These are phyloP conservation scores for Apostasia ramifera DNA, from an alignment of 106 monocot genomes.

Conservation along the genomic window DNA sequence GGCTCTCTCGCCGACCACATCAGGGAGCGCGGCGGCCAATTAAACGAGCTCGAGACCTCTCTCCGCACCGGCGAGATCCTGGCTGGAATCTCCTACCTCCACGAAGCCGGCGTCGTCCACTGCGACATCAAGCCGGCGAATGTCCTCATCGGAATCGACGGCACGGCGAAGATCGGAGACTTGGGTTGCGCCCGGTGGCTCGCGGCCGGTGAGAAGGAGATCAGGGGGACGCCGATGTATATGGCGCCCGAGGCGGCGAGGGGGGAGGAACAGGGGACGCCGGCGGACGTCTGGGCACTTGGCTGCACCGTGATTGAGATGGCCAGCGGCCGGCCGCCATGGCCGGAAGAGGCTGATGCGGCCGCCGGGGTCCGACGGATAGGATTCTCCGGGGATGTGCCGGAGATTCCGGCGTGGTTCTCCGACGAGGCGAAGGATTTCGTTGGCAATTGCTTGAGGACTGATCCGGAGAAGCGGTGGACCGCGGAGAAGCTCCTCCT, in stretches of 20 bases:
- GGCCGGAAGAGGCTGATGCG: slow-evolving; percentile 22
- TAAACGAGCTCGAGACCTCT: slow-evolving; percentile 23
- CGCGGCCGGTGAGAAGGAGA: neutral
- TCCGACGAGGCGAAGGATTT: slow-evolving; percentile 40
- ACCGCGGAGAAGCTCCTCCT: slow-evolving; percentile 40
- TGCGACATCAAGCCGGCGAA: slow-evolving; percentile 71
- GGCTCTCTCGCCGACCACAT: slow-evolving; percentile 54
- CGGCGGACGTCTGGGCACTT: slow-evolving; percentile 69
- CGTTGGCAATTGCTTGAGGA: slow-evolving; percentile 29
- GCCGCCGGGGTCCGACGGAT: slow-evolving; percentile 31
- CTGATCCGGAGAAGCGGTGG: slow-evolving; percentile 34
- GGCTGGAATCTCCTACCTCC: slow-evolving; percentile 40
- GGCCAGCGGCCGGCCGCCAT: slow-evolving; percentile 43
- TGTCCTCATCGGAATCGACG: slow-evolving; percentile 37
- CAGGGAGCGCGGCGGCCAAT: slow-evolving; percentile 13
- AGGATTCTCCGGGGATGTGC: slow-evolving; percentile 30
- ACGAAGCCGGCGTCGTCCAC: slow-evolving; percentile 43
- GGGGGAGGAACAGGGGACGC: slow-evolving; percentile 45
- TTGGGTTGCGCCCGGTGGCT: slow-evolving; percentile 12
- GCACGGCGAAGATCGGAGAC: slow-evolving; percentile 18
- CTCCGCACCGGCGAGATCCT: slow-evolving; percentile 26
- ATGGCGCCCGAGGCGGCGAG: slow-evolving; percentile 71
- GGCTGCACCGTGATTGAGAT: slow-evolving; percentile 64
- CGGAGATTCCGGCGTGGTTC: slow-evolving; percentile 16
- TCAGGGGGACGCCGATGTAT: slow-evolving; percentile 44